Evolutionary conservation across 306 rosid genomes (phyloP).

Genomic region (Urtica urens): DNA sequence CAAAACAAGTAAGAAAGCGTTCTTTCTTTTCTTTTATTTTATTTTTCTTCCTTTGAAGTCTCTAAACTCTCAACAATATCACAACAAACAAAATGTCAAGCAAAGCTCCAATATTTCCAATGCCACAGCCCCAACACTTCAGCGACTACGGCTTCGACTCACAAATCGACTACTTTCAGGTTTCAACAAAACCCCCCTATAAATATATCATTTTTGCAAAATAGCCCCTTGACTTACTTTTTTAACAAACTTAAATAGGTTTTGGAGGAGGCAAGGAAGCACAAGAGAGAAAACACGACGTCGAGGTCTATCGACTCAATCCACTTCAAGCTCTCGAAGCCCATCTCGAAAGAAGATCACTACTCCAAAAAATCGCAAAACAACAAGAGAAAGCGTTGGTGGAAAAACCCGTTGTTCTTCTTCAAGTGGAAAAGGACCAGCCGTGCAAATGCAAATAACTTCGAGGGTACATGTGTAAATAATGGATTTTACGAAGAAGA

Average conservation of each 20-base stretch:
- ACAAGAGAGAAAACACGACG: slow-evolving; percentile 52
- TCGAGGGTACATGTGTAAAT: too few relatives aligned
- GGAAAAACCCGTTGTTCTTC: slow-evolving; percentile 61
- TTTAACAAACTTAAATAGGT: slow-evolving; percentile 25
- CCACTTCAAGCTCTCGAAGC: slow-evolving; percentile 84
- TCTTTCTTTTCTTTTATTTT: too few relatives aligned
- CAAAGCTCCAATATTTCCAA: slow-evolving; percentile 71
- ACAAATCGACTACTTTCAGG: slow-evolving; percentile 85
- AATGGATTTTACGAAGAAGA: slow-evolving; percentile 14
- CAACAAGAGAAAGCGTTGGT: slow-evolving; percentile 61
- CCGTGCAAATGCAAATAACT: background rate
- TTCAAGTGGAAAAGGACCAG: slow-evolving; percentile 60
- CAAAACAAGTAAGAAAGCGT: background rate
- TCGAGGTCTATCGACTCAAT: slow-evolving; percentile 69
- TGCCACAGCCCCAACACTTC: slow-evolving; percentile 79
- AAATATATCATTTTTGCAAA: too few relatives aligned
- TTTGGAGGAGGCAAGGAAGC: slow-evolving; percentile 73
- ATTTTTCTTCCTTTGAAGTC: background rate
- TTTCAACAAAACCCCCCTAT: slow-evolving; percentile 4
- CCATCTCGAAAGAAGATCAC: slow-evolving; percentile 52
- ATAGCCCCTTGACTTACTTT: too few relatives aligned
- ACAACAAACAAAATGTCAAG: slow-evolving; percentile 33
- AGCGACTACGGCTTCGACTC: slow-evolving; percentile 98
- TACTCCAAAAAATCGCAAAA: slow-evolving; percentile 26
- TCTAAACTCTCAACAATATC: background rate